Percentiles rank a stretch among this genome's conserved stretches.
phyloP scores from a whole-genome alignment of 192 early-diverging fungal species.

The Spizellomyces sp. region DNA sequence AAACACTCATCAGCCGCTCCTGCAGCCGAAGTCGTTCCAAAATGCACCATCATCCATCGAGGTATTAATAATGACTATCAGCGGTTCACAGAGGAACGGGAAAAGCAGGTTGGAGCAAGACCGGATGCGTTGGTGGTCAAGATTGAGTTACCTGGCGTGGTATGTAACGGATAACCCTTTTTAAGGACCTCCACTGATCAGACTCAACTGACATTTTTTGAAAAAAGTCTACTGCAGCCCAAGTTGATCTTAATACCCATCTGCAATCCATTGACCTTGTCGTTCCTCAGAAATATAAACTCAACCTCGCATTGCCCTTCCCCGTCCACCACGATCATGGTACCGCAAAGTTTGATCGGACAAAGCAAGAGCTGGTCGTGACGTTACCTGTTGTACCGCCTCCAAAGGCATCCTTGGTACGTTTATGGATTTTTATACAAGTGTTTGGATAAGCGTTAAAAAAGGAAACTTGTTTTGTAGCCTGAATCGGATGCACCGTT shows the following conservation, averaged over 20 bases:
- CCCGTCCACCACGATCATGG: constrained; percentile 41
- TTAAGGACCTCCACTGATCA: background rate
- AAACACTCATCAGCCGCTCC: background rate
- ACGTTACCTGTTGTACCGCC: constrained; percentile 44
- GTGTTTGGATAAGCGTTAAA: background rate
- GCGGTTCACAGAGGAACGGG: constrained; percentile 38
- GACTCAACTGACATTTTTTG: background rate
- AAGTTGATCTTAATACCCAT: constrained; percentile 34
- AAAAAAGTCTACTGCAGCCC: constrained; percentile 19
- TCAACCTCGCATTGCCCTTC: constrained; percentile 49
- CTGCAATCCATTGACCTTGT: constrained; percentile 26
- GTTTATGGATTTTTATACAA: background rate
- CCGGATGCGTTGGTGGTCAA: constrained; percentile 49
- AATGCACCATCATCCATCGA: constrained; percentile 45
- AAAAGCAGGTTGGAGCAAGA: constrained; percentile 34
- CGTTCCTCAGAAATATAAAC: constrained; percentile 39
- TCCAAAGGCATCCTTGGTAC: constrained; percentile 20
- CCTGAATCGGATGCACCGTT: constrained; percentile 10
- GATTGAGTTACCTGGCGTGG: constrained; percentile 46
- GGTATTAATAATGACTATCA: constrained; percentile 38
- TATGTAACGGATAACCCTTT: constrained; percentile 14
- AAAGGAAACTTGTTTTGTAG: background rate
- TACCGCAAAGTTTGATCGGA: constrained; percentile 50
- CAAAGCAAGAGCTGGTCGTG: constrained; percentile 35
- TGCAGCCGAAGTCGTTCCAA: constrained; percentile 20